These are phyloP conservation scores for Dendrostoma leiphaemia DNA, from an alignment of 2,329 filamentous ascomycete genomes.

Conservation along the genomic window DNA sequence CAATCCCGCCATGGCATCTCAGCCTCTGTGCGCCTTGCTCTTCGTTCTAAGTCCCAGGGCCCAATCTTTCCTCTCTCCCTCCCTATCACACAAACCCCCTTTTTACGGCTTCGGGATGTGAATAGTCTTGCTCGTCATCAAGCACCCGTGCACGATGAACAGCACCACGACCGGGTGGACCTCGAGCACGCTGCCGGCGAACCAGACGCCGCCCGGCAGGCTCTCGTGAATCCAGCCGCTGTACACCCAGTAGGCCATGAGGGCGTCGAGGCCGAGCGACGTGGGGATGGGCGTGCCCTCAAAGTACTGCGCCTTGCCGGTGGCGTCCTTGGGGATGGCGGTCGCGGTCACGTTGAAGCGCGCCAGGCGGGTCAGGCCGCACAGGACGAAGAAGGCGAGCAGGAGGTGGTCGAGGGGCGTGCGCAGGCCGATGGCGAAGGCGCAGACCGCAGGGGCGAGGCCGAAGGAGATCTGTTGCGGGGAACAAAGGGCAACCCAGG, in stretches of 20 bases:
- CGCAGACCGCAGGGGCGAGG: constrained; percentile 80
- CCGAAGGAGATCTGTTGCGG: constrained; percentile 85
- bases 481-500: no score
- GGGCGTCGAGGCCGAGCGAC: constrained; percentile 71
- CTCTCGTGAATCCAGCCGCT: constrained; percentile 76
- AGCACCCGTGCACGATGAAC: constrained; percentile 84
- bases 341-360: constrained; percentile 96
- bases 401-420: constrained; percentile 77
- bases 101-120: constrained; percentile 83
- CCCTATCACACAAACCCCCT: background rate
- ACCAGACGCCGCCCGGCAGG: constrained; percentile 73
- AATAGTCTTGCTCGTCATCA: constrained; percentile 94
- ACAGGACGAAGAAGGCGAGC: constrained; percentile 88
- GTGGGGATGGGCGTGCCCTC: constrained; percentile 97
- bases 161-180: constrained; percentile 80
- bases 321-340: constrained; percentile 84
- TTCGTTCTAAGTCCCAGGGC: background rate
- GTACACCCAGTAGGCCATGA: constrained; percentile 83
- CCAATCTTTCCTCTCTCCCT: background rate
- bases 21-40: background rate
- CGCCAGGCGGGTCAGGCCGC: constrained; percentile 87
- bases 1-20: no score
- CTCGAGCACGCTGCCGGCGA: constrained; percentile 67
- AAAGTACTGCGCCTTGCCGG: constrained; percentile 91
- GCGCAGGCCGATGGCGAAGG: constrained; percentile 85